Base-by-base conservation (phyloP, 2,329 filamentous ascomycete genomes). In the Talaromyces sp. region DNA sequence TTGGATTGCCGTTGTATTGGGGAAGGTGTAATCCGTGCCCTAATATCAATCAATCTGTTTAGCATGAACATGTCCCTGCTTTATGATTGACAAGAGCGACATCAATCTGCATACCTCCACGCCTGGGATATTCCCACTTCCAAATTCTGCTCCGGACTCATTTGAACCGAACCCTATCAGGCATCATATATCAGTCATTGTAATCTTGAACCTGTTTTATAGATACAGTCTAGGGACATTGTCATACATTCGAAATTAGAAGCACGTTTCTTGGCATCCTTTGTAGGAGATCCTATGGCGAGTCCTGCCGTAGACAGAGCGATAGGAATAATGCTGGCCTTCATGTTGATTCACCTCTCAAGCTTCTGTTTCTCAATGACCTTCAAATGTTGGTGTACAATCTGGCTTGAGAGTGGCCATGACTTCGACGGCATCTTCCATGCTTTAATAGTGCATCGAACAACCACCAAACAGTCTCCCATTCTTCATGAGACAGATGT, bases 221-320 rank as follows among this genome's bases (percentile, higher is more conserved):
- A n/a, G 17, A 43, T 10, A 40, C 5, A 5, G 3, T n/a, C 38
- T n/a, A n/a, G 38, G 17, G 38, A 43, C 17, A n/a, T 8, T 43
- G 15, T 17, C n/a, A 43, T 43, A 43, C 40, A 43, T 43, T 43
- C 40, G 17, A 43, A 43, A 19, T n/a, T 43, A 10, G 40, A 43
- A 43, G 40, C n/a, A 43, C 40, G 40, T 19, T 43, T 43, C 40
- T 43, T 43, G 40, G 3, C 1, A n/a, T 43, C 17, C 17, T 43
- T 43, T n/a, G 40, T 10, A 10, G 40, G 40, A 3, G 40, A 10
- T 2, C 40, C 40, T 8, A 43, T 13, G 1, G 34, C 45, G 45
- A 60, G 27, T 22, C 56, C 63, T 19, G 63, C 54, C 10, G 56
- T 27, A 15, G 45, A 60, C 15, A 65, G 45, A 17, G 53, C 6